Conservation (phyloP, 208 protist species). For the Acanthamoeba culbertsoni region DNA sequence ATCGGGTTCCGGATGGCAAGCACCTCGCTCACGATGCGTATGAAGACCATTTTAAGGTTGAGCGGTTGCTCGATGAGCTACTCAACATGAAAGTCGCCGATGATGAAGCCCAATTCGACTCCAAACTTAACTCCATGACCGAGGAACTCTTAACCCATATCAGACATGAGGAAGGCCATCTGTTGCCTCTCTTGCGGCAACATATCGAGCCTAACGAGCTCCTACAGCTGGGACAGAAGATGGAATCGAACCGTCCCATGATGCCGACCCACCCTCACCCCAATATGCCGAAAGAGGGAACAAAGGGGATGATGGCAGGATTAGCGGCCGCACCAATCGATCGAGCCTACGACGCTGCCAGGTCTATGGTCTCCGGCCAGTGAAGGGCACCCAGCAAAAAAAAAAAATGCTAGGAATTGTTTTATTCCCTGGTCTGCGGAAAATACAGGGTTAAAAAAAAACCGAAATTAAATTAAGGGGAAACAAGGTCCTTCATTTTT, state of each 20-base stretch:
- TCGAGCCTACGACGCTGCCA: not conserved
- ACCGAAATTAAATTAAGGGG: too few species aligned
- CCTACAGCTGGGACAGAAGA: not conserved
- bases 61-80: not conserved
- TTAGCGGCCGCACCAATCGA: not conserved
- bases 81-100: not conserved
- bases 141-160: not conserved
- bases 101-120: not conserved
- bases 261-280: conserved; percentile 18
- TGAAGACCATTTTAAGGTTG: not conserved
- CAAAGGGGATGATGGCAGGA: not conserved
- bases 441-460: too few species aligned
- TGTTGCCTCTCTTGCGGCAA: not conserved
- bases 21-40: not conserved
- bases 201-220: not conserved
- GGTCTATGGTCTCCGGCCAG: not conserved
- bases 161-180: not conserved
- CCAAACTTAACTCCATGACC: not conserved
- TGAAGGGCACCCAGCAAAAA: not conserved
- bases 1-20: not conserved
- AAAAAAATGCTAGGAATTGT: not conserved
- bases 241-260: not conserved
- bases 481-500: too few species aligned
- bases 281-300: not conserved
- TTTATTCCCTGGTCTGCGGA: too few species aligned